Conservation (phyloP, 371 early-diverging fungal genomes). For the Apophysomyces sp. region DNA sequence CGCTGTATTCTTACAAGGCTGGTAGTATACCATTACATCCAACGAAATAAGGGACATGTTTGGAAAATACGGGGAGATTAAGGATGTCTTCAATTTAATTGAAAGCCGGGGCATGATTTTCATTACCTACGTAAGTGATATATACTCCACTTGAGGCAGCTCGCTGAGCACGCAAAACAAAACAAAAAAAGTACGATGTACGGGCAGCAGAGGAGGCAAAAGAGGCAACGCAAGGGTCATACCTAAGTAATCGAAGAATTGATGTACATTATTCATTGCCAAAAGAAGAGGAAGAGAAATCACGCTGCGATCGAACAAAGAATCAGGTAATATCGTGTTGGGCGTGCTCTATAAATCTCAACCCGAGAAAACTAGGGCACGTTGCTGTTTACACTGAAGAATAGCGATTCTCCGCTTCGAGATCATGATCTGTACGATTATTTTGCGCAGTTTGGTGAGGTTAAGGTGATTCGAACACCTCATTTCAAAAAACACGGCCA, state of each 20-base stretch:
- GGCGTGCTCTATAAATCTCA: background rate
- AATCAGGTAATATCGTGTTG: slow-evolving; percentile 44
- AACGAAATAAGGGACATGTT: slow-evolving; percentile 39
- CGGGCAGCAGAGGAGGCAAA: slow-evolving; percentile 54
- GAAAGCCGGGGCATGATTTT: slow-evolving; percentile 55
- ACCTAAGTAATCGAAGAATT: slow-evolving; percentile 43
- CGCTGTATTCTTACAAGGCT: background rate
- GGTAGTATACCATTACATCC: background rate
- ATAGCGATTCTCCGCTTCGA: slow-evolving; percentile 29
- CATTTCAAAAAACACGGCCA: slow-evolving; percentile 28
- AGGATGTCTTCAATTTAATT: slow-evolving; percentile 48
- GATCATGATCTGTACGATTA: slow-evolving; percentile 39
- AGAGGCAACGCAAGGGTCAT: slow-evolving; percentile 35
- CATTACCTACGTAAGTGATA: slow-evolving; percentile 50
- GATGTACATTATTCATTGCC: slow-evolving; percentile 64
- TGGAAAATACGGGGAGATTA: slow-evolving; percentile 50
- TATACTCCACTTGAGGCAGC: background rate
- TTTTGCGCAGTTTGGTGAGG: slow-evolving; percentile 48
- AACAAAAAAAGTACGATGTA: slow-evolving; percentile 43
- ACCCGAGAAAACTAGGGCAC: slow-evolving; percentile 43
- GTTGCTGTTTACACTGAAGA: slow-evolving; percentile 45
- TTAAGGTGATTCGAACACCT: slow-evolving; percentile 47
- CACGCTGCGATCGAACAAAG: slow-evolving; percentile 48
- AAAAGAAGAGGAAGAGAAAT: slow-evolving; percentile 49
- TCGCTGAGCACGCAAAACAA: background rate